Conservation (phyloP, 139 green algal genomes). For the Tetratostichococcus sp. region DNA sequence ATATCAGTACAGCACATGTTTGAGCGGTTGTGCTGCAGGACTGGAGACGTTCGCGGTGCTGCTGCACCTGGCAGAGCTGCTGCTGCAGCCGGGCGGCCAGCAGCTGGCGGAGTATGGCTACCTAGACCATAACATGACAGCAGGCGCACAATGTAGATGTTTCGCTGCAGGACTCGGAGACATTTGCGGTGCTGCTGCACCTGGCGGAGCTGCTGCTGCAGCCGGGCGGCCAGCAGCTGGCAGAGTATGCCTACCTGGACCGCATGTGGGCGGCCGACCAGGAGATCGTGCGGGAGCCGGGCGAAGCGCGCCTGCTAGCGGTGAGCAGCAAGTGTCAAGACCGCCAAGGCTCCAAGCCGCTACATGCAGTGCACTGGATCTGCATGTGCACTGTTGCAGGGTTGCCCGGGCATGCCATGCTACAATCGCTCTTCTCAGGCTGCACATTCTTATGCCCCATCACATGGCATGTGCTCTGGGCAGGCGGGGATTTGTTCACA, state of each 20-base stretch:
- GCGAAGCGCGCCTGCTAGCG: slow-evolving; percentile 31
- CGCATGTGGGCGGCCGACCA: slow-evolving; percentile 40
- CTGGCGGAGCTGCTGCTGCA: slow-evolving; percentile 4
- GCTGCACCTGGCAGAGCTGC: slow-evolving; percentile 2
- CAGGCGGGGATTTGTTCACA: too few species aligned
- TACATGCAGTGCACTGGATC: too few species aligned
- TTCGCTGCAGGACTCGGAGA: slow-evolving; percentile 21
- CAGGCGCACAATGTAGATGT: too few species aligned
- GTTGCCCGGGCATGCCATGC: too few species aligned
- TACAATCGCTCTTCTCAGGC: too few species aligned
- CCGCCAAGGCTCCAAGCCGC: too few species aligned
- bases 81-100: slow-evolving; percentile 8
- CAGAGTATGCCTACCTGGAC: slow-evolving; percentile 14
- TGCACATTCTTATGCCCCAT: too few species aligned
- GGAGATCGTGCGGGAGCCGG: slow-evolving; percentile 32
- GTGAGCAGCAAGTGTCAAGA: not conserved
- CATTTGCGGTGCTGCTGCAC: slow-evolving; percentile 14
- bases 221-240: slow-evolving; percentile 14
- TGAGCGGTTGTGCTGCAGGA: too few species aligned
- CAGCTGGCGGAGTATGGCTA: slow-evolving; percentile 18
- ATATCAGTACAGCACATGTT: too few species aligned
- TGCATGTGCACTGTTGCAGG: too few species aligned
- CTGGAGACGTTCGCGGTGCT: slow-evolving; percentile 23
- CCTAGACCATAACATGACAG: slow-evolving; percentile 26
- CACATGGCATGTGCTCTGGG: too few species aligned